Conservation (phyloP, 495 filamentous ascomycete genomes). For the Hypoxylon lenormandii region DNA sequence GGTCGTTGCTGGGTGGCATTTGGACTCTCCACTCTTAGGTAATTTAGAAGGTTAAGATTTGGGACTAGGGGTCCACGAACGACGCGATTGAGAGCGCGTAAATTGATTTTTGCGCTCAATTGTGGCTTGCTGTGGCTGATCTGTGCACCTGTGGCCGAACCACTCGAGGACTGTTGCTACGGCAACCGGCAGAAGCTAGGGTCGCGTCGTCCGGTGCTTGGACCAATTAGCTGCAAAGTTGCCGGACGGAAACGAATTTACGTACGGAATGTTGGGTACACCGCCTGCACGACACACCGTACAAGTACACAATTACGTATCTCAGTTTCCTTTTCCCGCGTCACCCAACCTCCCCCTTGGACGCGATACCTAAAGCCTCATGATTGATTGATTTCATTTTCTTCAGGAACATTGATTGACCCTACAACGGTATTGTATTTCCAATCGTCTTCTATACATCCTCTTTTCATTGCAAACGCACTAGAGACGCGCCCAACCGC, state of each 20-base stretch:
- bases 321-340: constrained; percentile 12
- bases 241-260: constrained; percentile 13
- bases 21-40: constrained; percentile 9
- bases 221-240: constrained; percentile 21
- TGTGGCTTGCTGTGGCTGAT: constrained; percentile 8
- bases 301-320: constrained; percentile 30
- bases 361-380: constrained; percentile 6
- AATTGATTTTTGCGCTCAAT: constrained; percentile 34
- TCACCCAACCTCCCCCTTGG: constrained; percentile 8
- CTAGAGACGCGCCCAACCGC: constrained; percentile 35
- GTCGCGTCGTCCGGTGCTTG: constrained; percentile 22
- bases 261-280: constrained; percentile 30
- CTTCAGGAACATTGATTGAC: constrained; percentile 2
- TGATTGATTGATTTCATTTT: constrained; percentile 27
- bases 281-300: constrained; percentile 43
- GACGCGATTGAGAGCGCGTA: constrained; percentile 38
- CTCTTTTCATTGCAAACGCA: background rate
- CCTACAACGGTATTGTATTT: constrained; percentile 24
- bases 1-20: constrained; percentile 4
- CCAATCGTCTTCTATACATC: constrained; percentile 12
- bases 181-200: constrained; percentile 28
- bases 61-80: background rate
- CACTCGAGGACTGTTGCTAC: constrained; percentile 28
- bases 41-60: background rate
- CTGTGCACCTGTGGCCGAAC: constrained; percentile 2